Evolutionary conservation across 805 yeast species (phyloP).

Genomic region (Wickerhamiella allomyrinae): DNA sequence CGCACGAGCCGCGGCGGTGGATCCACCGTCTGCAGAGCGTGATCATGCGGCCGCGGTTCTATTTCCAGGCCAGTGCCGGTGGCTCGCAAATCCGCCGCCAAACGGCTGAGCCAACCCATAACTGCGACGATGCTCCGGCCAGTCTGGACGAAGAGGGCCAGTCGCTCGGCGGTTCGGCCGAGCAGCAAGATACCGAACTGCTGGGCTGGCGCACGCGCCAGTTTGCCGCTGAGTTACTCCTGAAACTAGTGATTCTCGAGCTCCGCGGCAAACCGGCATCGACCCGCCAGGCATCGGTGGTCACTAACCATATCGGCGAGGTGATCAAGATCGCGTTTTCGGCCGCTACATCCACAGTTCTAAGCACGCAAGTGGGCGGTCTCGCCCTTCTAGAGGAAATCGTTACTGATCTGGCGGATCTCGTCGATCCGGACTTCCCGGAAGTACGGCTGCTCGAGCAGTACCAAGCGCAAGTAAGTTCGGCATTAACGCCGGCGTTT

Average conservation of each 20-base stretch:
- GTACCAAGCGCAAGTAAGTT: conserved; percentile 85
- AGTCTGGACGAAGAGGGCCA: conserved; percentile 33
- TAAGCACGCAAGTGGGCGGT: conserved; percentile 48
- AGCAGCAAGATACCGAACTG: conserved; percentile 21
- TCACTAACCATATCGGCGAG: conserved; percentile 31
- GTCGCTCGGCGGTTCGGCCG: conserved; percentile 16
- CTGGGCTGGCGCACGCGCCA: conserved; percentile 32
- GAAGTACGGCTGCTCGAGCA: conserved; percentile 65
- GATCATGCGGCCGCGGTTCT: conserved; percentile 22
- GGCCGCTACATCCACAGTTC: conserved; percentile 61
- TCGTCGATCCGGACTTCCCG: conserved; percentile 59
- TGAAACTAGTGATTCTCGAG: conserved; percentile 16
- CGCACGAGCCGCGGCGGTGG: conserved; percentile 37
- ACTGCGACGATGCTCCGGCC: conserved; percentile 16
- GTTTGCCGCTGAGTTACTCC: conserved; percentile 27
- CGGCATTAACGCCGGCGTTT: conserved; percentile 83
- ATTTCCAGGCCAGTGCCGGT: conserved; percentile 2
- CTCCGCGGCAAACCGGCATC: conserved; percentile 13
- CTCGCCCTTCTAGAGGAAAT: conserved; percentile 50
- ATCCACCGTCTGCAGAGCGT: conserved; percentile 35
- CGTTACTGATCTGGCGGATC: conserved; percentile 42
- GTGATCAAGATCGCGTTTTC: conserved; percentile 65
- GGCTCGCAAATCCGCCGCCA: conserved; percentile 2
- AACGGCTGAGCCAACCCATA: conserved; percentile 34
- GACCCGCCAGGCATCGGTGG: conserved; percentile 14